Evolutionary conservation across 177 flowering plant species (phyloP).

Genomic region (Vitis hybrid): DNA sequence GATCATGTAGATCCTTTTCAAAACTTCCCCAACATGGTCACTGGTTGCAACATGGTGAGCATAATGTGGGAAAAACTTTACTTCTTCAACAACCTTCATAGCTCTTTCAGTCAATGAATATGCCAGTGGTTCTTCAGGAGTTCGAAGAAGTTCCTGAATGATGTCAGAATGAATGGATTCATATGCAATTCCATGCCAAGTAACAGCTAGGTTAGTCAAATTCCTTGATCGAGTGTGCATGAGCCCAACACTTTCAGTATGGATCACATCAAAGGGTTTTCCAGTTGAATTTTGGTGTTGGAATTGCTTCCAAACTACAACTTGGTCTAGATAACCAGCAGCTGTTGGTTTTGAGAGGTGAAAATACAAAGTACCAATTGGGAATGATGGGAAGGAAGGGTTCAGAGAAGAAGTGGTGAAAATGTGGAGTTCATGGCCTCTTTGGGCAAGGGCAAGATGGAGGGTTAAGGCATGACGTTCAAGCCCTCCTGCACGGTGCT

Average conservation of each 20-base stretch:
- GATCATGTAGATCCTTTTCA: conserved; percentile 67
- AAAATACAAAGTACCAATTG: conserved; percentile 34
- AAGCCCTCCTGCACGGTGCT: conserved; percentile 60
- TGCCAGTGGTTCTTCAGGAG: conserved; percentile 35
- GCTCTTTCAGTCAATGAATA: conserved; percentile 42
- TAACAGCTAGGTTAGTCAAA: conserved; percentile 49
- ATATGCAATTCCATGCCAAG: conserved; percentile 85
- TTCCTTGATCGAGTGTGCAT: conserved; percentile 44
- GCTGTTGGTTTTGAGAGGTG: conserved; percentile 58
- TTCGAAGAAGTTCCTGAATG: conserved; percentile 57
- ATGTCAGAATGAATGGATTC: conserved; percentile 74
- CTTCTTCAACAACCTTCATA: conserved; percentile 57
- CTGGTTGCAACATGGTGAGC: conserved; percentile 77
- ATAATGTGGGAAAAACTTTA: conserved; percentile 60
- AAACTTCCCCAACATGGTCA: conserved; percentile 65
- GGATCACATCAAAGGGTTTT: conserved; percentile 65
- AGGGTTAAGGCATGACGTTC: conserved; percentile 81
- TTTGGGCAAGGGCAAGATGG: conserved; percentile 55
- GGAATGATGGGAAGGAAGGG: conserved; percentile 30
- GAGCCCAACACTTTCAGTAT: conserved; percentile 74
- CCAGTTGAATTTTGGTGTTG: conserved; percentile 45
- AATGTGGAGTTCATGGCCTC: conserved; percentile 73
- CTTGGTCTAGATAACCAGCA: conserved; percentile 64
- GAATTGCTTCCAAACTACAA: conserved; percentile 59
- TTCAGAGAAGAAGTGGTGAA: conserved; percentile 50